These are phyloP conservation scores for Aspergillus fischeri DNA, from an alignment of 2,329 filamentous ascomycete genomes.

Conservation along the genomic window DNA sequence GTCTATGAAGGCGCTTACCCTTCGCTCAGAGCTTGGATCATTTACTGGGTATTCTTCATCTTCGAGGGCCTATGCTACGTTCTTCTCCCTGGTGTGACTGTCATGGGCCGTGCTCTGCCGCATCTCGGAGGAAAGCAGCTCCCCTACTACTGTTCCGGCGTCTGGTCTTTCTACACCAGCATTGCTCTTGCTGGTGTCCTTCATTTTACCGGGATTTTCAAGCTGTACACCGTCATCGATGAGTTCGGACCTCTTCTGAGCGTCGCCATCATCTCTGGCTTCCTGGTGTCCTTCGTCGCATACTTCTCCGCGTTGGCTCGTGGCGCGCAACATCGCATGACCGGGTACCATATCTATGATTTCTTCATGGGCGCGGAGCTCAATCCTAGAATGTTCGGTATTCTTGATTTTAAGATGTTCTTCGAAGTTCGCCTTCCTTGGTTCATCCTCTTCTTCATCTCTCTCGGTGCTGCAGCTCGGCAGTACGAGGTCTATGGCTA, in stretches of 20 bases:
- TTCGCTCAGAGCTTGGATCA: constrained; percentile 74
- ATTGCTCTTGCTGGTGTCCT: constrained; percentile 66
- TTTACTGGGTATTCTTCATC: constrained; percentile 92
- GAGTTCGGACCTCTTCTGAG: constrained; percentile 92
- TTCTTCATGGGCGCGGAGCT: constrained; percentile 90
- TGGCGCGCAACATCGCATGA: constrained; percentile 88
- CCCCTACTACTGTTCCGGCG: constrained; percentile 89
- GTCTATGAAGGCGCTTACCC: constrained; percentile 84
- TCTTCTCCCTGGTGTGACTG: constrained; percentile 78
- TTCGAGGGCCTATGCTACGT: constrained; percentile 82
- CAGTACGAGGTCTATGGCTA: constrained; percentile 85
- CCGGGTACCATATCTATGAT: constrained; percentile 73
- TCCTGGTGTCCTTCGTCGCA: constrained; percentile 73
- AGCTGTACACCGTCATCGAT: constrained; percentile 85
- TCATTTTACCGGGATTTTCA: constrained; percentile 81
- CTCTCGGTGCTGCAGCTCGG: constrained; percentile 69
- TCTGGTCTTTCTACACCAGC: constrained; percentile 82
- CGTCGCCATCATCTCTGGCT: constrained; percentile 88
- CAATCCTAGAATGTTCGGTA: constrained; percentile 79
- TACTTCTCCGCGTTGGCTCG: constrained; percentile 80
- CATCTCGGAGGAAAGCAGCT: constrained; percentile 82
- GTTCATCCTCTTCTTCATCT: constrained; percentile 81
- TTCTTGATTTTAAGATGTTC: constrained; percentile 92
- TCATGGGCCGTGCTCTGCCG: constrained; percentile 80
- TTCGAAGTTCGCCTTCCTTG: constrained; percentile 89